These are phyloP conservation scores for Tylopilus balloui DNA, from an alignment of 768 basidiomycete species.

Conservation along the genomic window DNA sequence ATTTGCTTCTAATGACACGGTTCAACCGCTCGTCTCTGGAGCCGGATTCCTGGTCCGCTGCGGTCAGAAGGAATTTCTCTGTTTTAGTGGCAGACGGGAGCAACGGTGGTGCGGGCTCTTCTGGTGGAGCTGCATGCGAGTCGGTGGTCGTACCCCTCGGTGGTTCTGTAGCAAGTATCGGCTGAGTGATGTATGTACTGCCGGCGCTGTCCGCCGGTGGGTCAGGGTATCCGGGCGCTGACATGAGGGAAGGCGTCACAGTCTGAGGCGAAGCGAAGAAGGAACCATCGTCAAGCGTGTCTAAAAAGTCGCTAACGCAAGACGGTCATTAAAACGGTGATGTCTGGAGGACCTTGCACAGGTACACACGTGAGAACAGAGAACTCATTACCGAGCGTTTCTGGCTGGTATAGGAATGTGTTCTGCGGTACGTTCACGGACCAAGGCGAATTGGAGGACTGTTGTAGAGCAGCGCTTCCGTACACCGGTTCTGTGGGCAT, in stretches of 20 bases:
- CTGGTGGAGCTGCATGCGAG: constrained; percentile 26
- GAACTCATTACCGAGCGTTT: constrained; percentile 77
- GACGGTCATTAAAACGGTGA: neutral
- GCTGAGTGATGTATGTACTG: constrained; percentile 15
- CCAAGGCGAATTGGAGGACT: constrained; percentile 43
- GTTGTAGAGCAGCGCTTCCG: constrained; percentile 17
- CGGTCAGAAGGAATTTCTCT: constrained; percentile 86
- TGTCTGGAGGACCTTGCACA: neutral
- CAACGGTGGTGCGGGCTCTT: constrained; percentile 45
- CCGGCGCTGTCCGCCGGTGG: constrained; percentile 6
- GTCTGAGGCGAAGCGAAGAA: constrained; percentile 64
- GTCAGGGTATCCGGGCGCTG: constrained; percentile 33
- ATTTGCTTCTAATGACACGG: constrained; percentile 91
- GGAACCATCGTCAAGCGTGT: constrained; percentile 79
- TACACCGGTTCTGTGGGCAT: constrained; percentile 22
- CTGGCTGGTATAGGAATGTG: constrained; percentile 65
- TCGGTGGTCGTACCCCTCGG: constrained; percentile 23
- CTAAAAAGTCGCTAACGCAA: constrained; percentile 70
- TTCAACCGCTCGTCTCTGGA: constrained; percentile 86
- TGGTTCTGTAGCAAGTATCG: constrained; percentile 16
- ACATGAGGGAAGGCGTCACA: constrained; percentile 46
- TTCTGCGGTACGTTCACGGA: constrained; percentile 47
- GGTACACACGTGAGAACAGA: constrained; percentile 65
- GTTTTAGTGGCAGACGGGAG: constrained; percentile 75
- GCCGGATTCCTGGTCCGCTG: constrained; percentile 91